phyloP scores from a whole-genome alignment of 73 alveolate species.

The Tetrahymena borealis region DNA sequence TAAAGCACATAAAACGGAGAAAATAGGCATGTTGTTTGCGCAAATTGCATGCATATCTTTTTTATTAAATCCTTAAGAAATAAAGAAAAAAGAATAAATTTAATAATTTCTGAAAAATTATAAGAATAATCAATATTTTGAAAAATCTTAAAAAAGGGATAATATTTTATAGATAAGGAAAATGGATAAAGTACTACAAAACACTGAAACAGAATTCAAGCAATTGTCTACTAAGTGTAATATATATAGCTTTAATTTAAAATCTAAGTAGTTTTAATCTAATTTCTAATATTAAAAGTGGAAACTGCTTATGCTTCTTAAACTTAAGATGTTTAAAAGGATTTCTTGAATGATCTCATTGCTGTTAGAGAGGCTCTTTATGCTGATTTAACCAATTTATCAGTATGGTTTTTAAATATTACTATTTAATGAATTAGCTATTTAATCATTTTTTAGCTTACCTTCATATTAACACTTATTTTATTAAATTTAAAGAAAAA shows the following conservation, averaged over 20 bases:
- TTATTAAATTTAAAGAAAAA: too few relatives aligned
- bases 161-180: too few relatives aligned
- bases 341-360: not conserved
- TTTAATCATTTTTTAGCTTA: too few relatives aligned
- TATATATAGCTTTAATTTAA: not conserved
- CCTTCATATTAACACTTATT: too few relatives aligned
- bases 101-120: not conserved
- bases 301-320: not conserved
- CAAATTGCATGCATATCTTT: not conserved
- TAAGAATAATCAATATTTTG: not conserved
- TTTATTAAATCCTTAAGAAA: not conserved
- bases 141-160: not conserved
- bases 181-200: not conserved
- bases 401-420: too few relatives aligned
- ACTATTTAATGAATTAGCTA: too few relatives aligned
- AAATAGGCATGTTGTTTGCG: not conserved
- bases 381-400: not conserved
- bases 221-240: not conserved
- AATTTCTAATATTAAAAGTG: too few relatives aligned
- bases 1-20: not conserved
- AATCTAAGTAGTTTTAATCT: too few relatives aligned
- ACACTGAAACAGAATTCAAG: not conserved
- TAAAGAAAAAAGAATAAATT: not conserved
- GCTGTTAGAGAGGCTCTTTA: not conserved
- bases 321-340: not conserved